phyloP scores from a whole-genome alignment of 108 stramenopile species.

The Nannochloropsis gaditana region DNA sequence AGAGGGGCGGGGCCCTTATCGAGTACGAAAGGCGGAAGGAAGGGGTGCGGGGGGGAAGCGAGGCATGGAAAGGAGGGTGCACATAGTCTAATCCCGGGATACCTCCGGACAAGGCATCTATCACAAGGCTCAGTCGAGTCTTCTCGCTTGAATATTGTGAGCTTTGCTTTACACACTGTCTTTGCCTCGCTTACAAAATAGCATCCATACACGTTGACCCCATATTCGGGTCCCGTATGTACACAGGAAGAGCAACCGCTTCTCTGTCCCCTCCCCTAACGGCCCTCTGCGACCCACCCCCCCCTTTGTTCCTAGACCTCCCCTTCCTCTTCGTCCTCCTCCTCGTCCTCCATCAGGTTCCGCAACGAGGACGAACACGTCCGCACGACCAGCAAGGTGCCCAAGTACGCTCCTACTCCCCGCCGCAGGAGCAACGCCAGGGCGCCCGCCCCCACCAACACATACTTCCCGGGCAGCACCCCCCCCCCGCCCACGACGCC shows the following conservation, averaged over 20 bases:
- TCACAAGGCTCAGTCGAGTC: no score
- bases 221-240: no score
- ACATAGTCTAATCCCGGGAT: no score
- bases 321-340: neutral
- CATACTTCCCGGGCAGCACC: neutral
- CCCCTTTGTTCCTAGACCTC: neutral
- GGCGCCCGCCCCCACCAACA: neutral
- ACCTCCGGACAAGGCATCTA: no score
- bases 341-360: neutral
- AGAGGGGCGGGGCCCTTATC: neutral
- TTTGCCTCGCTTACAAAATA: no score
- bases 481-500: neutral
- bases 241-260: neutral
- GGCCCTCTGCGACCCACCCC: no score
- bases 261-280: neutral
- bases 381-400: neutral
- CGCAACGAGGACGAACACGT: neutral
- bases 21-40: no score
- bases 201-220: no score
- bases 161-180: no score
- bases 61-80: no score
- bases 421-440: neutral
- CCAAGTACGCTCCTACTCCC: neutral
- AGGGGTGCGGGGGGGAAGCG: no score
- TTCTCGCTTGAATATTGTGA: no score